Evolutionary conservation across 139 green algal species (phyloP).

Genomic region (Diplosphaera chodatii): DNA sequence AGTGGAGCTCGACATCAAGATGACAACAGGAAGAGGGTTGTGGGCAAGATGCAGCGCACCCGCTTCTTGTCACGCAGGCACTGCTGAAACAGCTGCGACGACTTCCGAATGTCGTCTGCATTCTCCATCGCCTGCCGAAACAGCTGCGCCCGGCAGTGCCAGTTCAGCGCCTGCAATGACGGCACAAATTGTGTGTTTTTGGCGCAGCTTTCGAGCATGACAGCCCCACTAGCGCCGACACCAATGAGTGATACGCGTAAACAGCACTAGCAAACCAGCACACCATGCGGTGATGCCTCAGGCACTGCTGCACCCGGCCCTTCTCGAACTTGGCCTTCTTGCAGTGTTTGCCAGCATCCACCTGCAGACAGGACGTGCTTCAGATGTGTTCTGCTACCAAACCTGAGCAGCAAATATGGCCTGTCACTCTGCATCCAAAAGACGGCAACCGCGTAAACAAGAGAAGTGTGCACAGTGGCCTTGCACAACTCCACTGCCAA

Average conservation of each 20-base stretch:
- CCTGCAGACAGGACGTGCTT: background rate
- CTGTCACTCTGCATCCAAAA: too few species aligned
- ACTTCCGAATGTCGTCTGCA: constrained; percentile 69
- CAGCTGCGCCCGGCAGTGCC: constrained; percentile 68
- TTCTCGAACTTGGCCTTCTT: background rate
- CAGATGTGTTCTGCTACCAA: background rate
- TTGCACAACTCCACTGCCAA: too few species aligned
- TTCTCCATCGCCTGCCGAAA: constrained; percentile 76
- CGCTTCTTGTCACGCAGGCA: constrained; percentile 59
- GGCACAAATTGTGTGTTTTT: too few species aligned
- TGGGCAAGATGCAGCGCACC: constrained; percentile 4
- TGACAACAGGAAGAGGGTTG: too few species aligned
- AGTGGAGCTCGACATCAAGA: too few species aligned
- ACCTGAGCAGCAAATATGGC: too few species aligned
- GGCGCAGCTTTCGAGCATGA: too few species aligned
- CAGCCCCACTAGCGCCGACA: too few species aligned
- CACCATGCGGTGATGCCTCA: background rate
- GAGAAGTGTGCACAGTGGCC: too few species aligned
- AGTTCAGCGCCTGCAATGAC: constrained; percentile 23
- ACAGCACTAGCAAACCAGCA: too few species aligned
- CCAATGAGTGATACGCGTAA: too few species aligned
- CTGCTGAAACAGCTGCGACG: constrained; percentile 50
- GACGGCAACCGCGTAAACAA: too few species aligned
- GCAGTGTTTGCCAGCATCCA: constrained; percentile 11
- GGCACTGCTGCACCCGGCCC: constrained; percentile 19